A percentile compares a stretch with the other conserved stretches of the same genome.
Conservation (phyloP, 164 flowering plant species). For the grape (Vitis vinifera) region ASM3070453v1 NC_081820.1:1076001-1076500, state of each 20-base stretch:
- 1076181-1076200: constrained; percentile 24
- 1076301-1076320: neutral
- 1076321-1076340: neutral
- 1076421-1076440: neutral
- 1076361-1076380: too few relatives aligned
- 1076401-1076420: neutral
- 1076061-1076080: too few relatives aligned
- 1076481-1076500: too few relatives aligned
- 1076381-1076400: too few relatives aligned
- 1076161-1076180: constrained; percentile 20
- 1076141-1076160: neutral
- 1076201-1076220: neutral
- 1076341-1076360: too few relatives aligned
- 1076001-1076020: too few relatives aligned
- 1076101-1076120: neutral
- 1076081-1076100: neutral
- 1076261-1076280: neutral
- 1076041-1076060: too few relatives aligned
- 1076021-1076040: too few relatives aligned
- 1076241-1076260: neutral
- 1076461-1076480: neutral
- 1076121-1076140: neutral
- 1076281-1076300: constrained; percentile 2
- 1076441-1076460: neutral
- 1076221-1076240: neutral